A percentile compares a stretch with the other conserved stretches of the same genome.
Conservation (phyloP, 2,329 filamentous ascomycete species). For the Myriosclerotinia curreyana region DNA sequence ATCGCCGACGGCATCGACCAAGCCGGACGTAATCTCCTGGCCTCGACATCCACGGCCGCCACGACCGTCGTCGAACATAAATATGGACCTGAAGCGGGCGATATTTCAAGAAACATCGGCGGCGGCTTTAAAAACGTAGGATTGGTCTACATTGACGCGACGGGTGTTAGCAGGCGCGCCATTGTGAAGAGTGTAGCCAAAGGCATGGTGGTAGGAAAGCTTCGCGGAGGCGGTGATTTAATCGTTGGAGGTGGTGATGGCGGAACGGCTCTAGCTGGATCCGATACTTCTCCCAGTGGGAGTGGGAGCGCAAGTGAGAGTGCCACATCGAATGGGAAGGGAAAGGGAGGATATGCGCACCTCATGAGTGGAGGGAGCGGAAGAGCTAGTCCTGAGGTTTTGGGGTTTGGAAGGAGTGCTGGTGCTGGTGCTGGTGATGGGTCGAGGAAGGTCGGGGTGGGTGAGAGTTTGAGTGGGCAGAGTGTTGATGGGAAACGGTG, state of each 20-base stretch:
- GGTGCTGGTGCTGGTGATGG: no score
- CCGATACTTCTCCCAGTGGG: conserved; percentile 10
- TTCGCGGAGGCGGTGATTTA: conserved; percentile 69
- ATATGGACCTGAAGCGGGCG: conserved; percentile 82
- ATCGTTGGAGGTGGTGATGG: conserved; percentile 62
- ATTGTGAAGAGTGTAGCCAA: conserved; percentile 94
- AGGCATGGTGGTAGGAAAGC: conserved; percentile 87
- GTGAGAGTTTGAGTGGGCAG: conserved; percentile 32
- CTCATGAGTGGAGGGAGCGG: conserved; percentile 28
- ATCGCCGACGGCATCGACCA: conserved; percentile 92
- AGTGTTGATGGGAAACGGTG: conserved; percentile 18
- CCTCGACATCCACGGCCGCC: conserved; percentile 71
- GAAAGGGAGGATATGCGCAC: conserved; percentile 30
- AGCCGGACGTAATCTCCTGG: conserved; percentile 74
- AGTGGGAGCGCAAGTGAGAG: conserved; percentile 33
- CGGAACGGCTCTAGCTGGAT: conserved; percentile 24
- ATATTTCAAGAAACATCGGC: conserved; percentile 70
- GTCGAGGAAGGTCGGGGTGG: conserved; percentile 27
- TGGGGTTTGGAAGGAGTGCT: conserved; percentile 32
- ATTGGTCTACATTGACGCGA: conserved; percentile 94
- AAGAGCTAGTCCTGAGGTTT: conserved; percentile 25
- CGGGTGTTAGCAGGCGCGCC: conserved; percentile 83
- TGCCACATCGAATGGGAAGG: conserved; percentile 26
- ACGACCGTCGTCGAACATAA: conserved; percentile 84
- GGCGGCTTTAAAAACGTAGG: conserved; percentile 94